Conservation (phyloP, 108 stramenopile species). For the Skeletonema potamos region DNA sequence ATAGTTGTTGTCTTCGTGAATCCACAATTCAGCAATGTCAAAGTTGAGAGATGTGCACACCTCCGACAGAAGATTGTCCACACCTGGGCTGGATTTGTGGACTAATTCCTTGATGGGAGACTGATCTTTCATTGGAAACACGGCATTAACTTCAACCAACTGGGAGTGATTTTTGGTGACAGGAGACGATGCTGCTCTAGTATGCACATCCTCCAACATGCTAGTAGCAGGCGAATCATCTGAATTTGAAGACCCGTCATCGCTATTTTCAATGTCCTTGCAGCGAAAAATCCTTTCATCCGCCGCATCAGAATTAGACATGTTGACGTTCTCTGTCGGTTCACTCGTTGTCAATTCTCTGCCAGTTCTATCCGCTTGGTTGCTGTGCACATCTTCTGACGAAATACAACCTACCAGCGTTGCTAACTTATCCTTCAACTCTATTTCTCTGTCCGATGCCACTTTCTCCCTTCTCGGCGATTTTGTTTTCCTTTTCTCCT, state of each 20-base stretch:
- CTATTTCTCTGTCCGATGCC: too few species aligned
- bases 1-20: neutral
- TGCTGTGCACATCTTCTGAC: too few species aligned
- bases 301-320: too few species aligned
- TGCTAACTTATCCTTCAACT: too few species aligned
- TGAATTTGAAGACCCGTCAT: neutral
- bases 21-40: slow-evolving; percentile 1
- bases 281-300: neutral
- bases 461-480: too few species aligned
- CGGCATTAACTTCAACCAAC: neutral
- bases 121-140: neutral
- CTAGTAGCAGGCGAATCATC: neutral
- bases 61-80: neutral
- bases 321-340: neutral
- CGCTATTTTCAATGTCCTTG: neutral
- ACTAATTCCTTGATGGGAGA: neutral
- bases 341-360: neutral
- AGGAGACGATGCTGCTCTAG: neutral
- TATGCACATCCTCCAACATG: neutral
- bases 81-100: neutral
- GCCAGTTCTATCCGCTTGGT: too few species aligned
- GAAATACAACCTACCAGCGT: too few species aligned
- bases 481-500: too few species aligned
- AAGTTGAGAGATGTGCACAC: neutral
- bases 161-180: neutral